Percentiles rank a stretch among this genome's conserved stretches.
These are phyloP conservation scores for Lichtheimia hyalospora DNA, from an alignment of 371 early-diverging fungal genomes.

Conservation along the genomic window DNA sequence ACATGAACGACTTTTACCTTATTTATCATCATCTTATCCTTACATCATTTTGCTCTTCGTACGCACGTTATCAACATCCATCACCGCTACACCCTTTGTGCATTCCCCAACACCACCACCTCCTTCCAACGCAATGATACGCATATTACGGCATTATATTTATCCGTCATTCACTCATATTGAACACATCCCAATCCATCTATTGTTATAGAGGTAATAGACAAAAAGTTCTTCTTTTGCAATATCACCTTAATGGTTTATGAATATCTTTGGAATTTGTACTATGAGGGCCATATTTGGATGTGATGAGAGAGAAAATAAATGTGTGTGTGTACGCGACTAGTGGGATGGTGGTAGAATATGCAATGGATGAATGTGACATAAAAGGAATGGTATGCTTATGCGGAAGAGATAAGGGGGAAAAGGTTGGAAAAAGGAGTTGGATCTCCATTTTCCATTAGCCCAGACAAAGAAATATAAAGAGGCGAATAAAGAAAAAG, in stretches of 20 bases:
- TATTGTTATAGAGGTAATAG: too few relatives aligned
- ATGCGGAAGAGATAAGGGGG: background rate
- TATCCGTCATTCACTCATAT: background rate
- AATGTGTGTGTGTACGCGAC: background rate
- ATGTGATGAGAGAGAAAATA: background rate
- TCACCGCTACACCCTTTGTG: background rate
- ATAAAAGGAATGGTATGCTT: conserved; percentile 5
- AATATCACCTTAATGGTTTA: background rate
- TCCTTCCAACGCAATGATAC: background rate
- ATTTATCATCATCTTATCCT: background rate
- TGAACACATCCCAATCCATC: too few relatives aligned
- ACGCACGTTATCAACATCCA: background rate
- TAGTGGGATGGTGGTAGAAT: background rate
- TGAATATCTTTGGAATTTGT: conserved; percentile 2
- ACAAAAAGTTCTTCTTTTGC: background rate
- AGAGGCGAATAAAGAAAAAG: background rate
- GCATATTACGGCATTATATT: background rate
- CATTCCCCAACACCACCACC: background rate
- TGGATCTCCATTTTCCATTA: background rate
- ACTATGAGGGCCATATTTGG: too few relatives aligned
- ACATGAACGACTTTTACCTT: background rate
- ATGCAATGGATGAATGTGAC: background rate
- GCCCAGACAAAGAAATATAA: conserved; percentile 1
- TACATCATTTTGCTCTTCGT: background rate
- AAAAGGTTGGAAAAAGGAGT: background rate